These are phyloP conservation scores for Clausena lansium DNA, from an alignment of 345 rosid genomes.

Conservation along the genomic window DNA sequence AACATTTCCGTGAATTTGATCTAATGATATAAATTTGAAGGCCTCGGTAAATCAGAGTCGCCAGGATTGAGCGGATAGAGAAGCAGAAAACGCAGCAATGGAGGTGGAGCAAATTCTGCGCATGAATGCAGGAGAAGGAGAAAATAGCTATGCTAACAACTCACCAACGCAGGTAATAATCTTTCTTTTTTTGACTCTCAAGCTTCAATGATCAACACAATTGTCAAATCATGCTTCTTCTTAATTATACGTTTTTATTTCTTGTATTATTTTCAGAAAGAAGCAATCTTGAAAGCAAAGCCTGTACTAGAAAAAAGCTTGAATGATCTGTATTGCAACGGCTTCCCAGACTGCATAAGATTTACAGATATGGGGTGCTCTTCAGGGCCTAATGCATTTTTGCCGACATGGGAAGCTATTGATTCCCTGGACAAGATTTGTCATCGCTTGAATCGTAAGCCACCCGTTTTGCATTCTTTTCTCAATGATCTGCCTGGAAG, in stretches of 20 bases:
- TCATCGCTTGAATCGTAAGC: not conserved
- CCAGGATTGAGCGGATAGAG: not conserved
- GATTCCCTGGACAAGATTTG: not conserved
- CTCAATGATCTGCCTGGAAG: conserved; percentile 26
- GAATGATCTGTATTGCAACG: not conserved
- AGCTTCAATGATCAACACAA: not conserved
- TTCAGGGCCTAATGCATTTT: not conserved
- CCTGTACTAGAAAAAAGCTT: not conserved
- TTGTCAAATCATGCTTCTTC: not conserved
- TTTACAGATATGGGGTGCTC: conserved; percentile 14
- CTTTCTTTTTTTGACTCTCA: not conserved
- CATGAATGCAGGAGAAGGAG: conserved; percentile 26
- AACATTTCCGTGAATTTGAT: not conserved
- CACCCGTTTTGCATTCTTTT: conserved; percentile 6
- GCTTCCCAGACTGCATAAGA: conserved; percentile 3
- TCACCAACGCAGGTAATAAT: conserved; percentile 10
- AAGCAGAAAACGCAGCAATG: not conserved
- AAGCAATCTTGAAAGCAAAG: conserved; percentile 4
- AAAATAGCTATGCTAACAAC: conserved; percentile 20
- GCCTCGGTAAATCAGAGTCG: not conserved
- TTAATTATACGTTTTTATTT: not conserved
- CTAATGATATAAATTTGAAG: not conserved
- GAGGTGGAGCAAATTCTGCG: not conserved
- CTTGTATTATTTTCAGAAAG: not conserved
- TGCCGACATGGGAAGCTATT: not conserved